Conservation (phyloP, 768 basidiomycete genomes). For the Collybiopsis confluens region DNA sequence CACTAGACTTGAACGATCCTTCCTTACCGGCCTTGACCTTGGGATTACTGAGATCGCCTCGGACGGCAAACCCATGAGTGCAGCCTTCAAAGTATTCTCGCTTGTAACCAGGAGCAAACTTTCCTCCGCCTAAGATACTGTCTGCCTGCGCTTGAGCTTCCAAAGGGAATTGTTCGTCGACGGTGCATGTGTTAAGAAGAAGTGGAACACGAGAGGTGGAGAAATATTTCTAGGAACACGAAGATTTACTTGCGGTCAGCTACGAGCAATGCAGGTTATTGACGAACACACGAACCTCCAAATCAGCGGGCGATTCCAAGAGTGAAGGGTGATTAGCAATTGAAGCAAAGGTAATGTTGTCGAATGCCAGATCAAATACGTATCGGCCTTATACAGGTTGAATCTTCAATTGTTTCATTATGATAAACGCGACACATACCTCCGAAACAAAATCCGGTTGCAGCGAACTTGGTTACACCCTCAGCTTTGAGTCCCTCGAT, state of each 20-base stretch:
- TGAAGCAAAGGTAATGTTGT: slow-evolving; percentile 42
- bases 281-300: slow-evolving; percentile 38
- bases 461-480: slow-evolving; percentile 55
- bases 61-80: slow-evolving; percentile 38
- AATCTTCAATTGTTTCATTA: background rate
- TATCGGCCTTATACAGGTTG: slow-evolving; percentile 38
- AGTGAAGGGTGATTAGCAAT: slow-evolving; percentile 60
- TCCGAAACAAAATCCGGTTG: slow-evolving; percentile 69
- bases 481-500: slow-evolving; percentile 50
- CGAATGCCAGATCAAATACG: slow-evolving; percentile 59
- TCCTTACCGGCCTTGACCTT: slow-evolving; percentile 52
- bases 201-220: slow-evolving; percentile 46
- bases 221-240: slow-evolving; percentile 39
- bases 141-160: slow-evolving; percentile 35
- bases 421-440: slow-evolving; percentile 29
- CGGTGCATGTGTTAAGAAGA: slow-evolving; percentile 62
- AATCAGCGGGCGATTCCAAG: slow-evolving; percentile 52
- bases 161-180: slow-evolving; percentile 26
- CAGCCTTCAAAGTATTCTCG: slow-evolving; percentile 28
- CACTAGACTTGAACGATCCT: slow-evolving; percentile 46
- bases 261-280: background rate
- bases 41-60: slow-evolving; percentile 36
- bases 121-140: slow-evolving; percentile 31
- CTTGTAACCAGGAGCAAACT: slow-evolving; percentile 32
- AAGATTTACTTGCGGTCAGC: background rate